phyloP scores from a whole-genome alignment of 2,329 filamentous ascomycete species.

The Fusarium temperatum region DNA sequence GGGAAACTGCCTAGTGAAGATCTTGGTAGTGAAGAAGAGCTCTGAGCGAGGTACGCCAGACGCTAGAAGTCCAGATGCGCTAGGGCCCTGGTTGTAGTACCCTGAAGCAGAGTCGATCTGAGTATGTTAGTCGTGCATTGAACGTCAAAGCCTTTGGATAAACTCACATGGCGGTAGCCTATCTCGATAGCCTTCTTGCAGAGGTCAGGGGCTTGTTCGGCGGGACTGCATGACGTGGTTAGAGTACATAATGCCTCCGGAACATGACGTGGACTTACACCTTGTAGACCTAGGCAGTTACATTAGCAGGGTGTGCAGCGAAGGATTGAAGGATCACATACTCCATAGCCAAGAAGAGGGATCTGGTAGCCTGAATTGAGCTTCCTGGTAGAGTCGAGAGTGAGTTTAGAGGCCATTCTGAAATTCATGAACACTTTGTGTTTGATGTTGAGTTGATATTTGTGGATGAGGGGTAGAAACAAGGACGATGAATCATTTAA shows the following conservation, averaged over 20 bases:
- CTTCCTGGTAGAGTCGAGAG: constrained; percentile 59
- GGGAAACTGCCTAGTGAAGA: constrained; percentile 52
- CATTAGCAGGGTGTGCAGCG: constrained; percentile 6
- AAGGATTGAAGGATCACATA: constrained; percentile 46
- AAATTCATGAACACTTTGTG: constrained; percentile 17
- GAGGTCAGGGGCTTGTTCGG: constrained; percentile 46
- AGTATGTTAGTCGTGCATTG: neutral
- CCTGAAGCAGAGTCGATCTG: constrained; percentile 63
- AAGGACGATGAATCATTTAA: constrained; percentile 6
- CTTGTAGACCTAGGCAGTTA: constrained; percentile 57
- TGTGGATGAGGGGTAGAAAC: constrained; percentile 13
- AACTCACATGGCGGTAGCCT: constrained; percentile 63
- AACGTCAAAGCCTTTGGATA: neutral
- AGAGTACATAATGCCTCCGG: neutral
- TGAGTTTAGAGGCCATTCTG: constrained; percentile 58
- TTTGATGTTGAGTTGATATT: neutral
- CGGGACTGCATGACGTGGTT: constrained; percentile 39
- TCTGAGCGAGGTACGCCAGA: constrained; percentile 55
- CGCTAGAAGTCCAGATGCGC: constrained; percentile 55
- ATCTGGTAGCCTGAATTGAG: constrained; percentile 64
- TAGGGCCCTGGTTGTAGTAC: constrained; percentile 61
- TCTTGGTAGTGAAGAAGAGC: constrained; percentile 66
- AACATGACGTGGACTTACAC: constrained; percentile 51
- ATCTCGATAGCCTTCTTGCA: constrained; percentile 57
- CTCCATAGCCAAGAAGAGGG: constrained; percentile 63